Evolutionary conservation across 495 filamentous ascomycete genomes (phyloP).

Genomic region (Penicillium steckii): DNA sequence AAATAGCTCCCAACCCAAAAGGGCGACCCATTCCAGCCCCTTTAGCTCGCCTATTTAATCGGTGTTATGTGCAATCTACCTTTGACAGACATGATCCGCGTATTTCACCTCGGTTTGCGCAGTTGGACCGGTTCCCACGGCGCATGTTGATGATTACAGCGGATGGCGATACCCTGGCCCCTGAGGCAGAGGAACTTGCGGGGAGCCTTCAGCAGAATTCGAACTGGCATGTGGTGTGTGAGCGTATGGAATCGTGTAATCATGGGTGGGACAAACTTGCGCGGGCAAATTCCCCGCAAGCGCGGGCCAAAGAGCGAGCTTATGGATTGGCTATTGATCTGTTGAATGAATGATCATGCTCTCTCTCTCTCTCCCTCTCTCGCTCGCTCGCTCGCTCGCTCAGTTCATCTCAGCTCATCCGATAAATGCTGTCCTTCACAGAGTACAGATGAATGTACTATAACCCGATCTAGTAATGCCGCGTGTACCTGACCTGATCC

Average conservation of each 20-base stretch:
- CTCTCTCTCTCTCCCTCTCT: no score
- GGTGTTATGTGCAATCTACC: slow-evolving; percentile 28
- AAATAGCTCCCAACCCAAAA: slow-evolving; percentile 24
- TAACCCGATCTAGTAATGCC: slow-evolving; percentile 15
- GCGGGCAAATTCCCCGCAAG: slow-evolving; percentile 19
- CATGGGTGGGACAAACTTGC: slow-evolving; percentile 43
- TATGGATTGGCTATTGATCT: slow-evolving; percentile 36
- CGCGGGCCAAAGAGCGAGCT: slow-evolving; percentile 34
- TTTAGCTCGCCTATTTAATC: slow-evolving; percentile 30
- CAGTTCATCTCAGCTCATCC: not conserved
- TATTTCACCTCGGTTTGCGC: slow-evolving; percentile 44
- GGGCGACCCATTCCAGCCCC: slow-evolving; percentile 25
- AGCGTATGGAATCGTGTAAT: slow-evolving; percentile 40
- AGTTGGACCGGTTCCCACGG: slow-evolving; percentile 35
- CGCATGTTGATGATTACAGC: slow-evolving; percentile 44
- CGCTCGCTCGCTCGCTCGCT: no score
- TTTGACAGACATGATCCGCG: slow-evolving; percentile 43
- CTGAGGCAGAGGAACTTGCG: slow-evolving; percentile 42
- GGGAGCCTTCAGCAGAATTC: slow-evolving; percentile 24
- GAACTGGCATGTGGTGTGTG: slow-evolving; percentile 36
- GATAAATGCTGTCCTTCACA: not conserved
- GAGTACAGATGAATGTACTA: not conserved
- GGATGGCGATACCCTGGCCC: slow-evolving; percentile 38
- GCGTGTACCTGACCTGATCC: slow-evolving; percentile 18
- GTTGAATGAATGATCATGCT: slow-evolving; percentile 26